Base-by-base conservation (phyloP, 768 basidiomycete genomes). In the Tricholoma sp. region DNA sequence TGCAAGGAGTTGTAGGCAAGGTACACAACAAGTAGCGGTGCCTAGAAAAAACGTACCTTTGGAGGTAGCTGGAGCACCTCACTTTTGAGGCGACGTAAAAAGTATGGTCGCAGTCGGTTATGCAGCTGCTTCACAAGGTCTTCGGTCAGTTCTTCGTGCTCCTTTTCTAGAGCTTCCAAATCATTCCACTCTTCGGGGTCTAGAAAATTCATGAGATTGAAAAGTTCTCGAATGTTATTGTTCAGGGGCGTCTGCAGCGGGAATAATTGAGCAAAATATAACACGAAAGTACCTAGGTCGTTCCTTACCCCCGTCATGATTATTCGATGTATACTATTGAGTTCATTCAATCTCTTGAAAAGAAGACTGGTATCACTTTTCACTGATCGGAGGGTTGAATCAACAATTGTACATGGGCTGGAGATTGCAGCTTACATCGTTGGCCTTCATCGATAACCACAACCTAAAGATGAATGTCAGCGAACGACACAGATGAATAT, bases 181-280 rank as follows among this genome's bases (percentile, higher is more conserved):
- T 98, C 84, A 5, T 72, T 68, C 91, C 91, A 92, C 59, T 88
- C 76, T 11, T 71, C 62, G 5, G 89, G 83, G 67, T 94, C 91
- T 16, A 98, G 81, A 75, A 98, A 98, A 69, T 94, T 91, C 86
- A 99, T 94, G 43, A 99, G 79, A 69, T 95, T 98, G 78, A 98
- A 96, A 22, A 99, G 72, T 72, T 99, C 97, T 49, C 92, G 82
- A 21, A 99, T 88, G 67, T 98, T 98, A 76, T 98, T 98, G 71
- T 98, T 98, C 57, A 98, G 71, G 0, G 96, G 96, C 0, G 97
- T 98, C 81, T 93, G 57, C 18, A 37, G 37, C 18, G 24, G 3
- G 37, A 27, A 3, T 27, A 27, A 57, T 16, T 61, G 63, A 45
- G 58, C 22, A 50, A 41, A 19, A 41, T 55, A 51, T 39, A 4